phyloP scores from a whole-genome alignment of 2,329 filamentous ascomycete species.

The Penicillium brevicompactum region DNA sequence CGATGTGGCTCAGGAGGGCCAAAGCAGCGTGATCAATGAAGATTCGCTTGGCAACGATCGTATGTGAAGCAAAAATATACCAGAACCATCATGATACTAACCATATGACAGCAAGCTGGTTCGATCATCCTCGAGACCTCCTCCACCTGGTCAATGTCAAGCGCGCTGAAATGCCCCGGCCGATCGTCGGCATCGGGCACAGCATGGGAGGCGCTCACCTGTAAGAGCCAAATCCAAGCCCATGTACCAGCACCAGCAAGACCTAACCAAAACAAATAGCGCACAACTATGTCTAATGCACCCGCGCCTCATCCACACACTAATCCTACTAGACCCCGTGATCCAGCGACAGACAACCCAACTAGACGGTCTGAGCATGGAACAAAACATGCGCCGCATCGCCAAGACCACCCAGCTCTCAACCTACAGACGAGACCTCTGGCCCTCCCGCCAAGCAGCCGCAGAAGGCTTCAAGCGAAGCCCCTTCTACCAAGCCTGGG shows the following conservation, averaged over 20 bases:
- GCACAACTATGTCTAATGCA: constrained; percentile 73
- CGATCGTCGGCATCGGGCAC: constrained; percentile 82
- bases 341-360: constrained; percentile 58
- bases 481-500: constrained; percentile 81
- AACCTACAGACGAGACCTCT: constrained; percentile 72
- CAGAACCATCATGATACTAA: constrained; percentile 16
- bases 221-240: constrained; percentile 26
- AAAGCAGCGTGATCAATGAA: constrained; percentile 78
- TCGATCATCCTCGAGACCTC: constrained; percentile 81
- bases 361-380: constrained; percentile 30
- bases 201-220: constrained; percentile 82
- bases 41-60: constrained; percentile 78
- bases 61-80: constrained; percentile 45
- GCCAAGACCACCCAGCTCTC: constrained; percentile 57
- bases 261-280: constrained; percentile 25
- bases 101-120: constrained; percentile 68
- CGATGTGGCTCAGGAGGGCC: constrained; percentile 83
- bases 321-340: constrained; percentile 84
- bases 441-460: constrained; percentile 75
- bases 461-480: constrained; percentile 66
- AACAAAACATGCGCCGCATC: constrained; percentile 28
- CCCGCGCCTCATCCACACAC: constrained; percentile 73
- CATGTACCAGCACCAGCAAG: background rate
- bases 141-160: constrained; percentile 84
- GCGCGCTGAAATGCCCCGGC: constrained; percentile 75